These are phyloP conservation scores for Aspergillus sparsus DNA, from an alignment of 495 filamentous ascomycete genomes.

Conservation along the genomic window DNA sequence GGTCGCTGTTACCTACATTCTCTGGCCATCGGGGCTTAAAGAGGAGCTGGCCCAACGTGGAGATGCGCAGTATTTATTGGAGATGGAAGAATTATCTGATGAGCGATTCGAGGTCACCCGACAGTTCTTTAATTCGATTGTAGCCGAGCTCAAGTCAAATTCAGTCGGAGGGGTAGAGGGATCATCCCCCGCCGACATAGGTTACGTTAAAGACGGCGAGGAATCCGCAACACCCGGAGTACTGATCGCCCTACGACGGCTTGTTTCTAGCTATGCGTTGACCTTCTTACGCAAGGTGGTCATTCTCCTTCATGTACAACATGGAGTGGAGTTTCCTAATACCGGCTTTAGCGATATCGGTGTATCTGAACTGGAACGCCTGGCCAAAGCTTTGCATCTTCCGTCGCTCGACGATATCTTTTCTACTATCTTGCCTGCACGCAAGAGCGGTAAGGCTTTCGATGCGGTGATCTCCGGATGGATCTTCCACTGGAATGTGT, in stretches of 20 bases:
- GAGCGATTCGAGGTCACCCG: conserved; percentile 34
- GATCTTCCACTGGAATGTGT: conserved; percentile 66
- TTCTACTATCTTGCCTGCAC: conserved; percentile 41
- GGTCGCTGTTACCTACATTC: conserved; percentile 53
- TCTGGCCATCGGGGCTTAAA: conserved; percentile 46
- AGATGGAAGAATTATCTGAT: conserved; percentile 31
- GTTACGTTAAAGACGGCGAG: conserved; percentile 48
- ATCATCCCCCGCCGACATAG: conserved; percentile 45
- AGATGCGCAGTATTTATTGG: conserved; percentile 33
- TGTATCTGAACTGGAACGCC: conserved; percentile 76
- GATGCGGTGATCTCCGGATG: conserved; percentile 70
- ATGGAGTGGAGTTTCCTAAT: conserved; percentile 83
- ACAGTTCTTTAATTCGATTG: conserved; percentile 46
- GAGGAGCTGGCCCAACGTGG: conserved; percentile 40
- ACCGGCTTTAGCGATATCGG: conserved; percentile 65
- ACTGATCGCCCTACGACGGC: conserved; percentile 49
- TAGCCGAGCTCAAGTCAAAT: conserved; percentile 46
- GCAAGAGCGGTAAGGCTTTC: conserved; percentile 37
- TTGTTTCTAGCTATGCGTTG: conserved; percentile 79
- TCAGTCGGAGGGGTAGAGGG: conserved; percentile 46
- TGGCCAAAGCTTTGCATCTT: conserved; percentile 71
- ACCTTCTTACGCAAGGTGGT: conserved; percentile 83
- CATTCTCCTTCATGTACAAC: conserved; percentile 82
- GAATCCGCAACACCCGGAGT: conserved; percentile 41
- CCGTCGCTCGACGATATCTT: conserved; percentile 81